Evolutionary conservation across 805 yeast genomes (phyloP), one percentile per base, ranked within the genome.

Genomic region (Candida chauliodis): DNA sequence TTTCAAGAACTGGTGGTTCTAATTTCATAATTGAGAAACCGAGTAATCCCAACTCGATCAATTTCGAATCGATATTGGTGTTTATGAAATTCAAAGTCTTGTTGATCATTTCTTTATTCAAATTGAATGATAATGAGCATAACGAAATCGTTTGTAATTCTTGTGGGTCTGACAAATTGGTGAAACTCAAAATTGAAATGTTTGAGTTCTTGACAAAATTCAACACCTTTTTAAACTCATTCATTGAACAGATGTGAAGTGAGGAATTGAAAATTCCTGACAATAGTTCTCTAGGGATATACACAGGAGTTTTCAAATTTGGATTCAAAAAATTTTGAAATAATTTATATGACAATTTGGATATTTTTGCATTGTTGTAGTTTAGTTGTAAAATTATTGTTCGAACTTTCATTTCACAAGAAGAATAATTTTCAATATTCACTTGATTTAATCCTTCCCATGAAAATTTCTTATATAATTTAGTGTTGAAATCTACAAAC

Each of bases 201-300:
- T 70, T 64, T 5, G 80, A 66, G 40, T 69, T 69, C 44, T 77
- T 78, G 9, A 71, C 74, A 14, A 81, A 53, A 22, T 75, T 76
- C 23, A 73, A 57, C 5, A 80, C 58, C 47, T 75, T 79, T 55
- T 82, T 82, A 70, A 80, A 82, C 25, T 77, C 79, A 46, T 76
- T 73, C 37, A 36, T 28, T 22, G 36, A 30, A 8, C 37, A 26
- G 11, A 30, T 17, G 11, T 58, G 53, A 23, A 78, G 59, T 3
- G 67, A 56, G 8, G 71, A 56, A 9, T 69, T 61, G 36, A 81
- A 58, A 5, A 70, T 59, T 19, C 75, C 61, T 7, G 67, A 58
- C 13, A 77, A 51, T 14, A 82, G 45, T 44, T 73, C 77, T 35
- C 61, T 62, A 2, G 89, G 86, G 7, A 54, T 52, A 27, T 79